Conservation (phyloP, 805 yeast species). For the Candida takata region DNA sequence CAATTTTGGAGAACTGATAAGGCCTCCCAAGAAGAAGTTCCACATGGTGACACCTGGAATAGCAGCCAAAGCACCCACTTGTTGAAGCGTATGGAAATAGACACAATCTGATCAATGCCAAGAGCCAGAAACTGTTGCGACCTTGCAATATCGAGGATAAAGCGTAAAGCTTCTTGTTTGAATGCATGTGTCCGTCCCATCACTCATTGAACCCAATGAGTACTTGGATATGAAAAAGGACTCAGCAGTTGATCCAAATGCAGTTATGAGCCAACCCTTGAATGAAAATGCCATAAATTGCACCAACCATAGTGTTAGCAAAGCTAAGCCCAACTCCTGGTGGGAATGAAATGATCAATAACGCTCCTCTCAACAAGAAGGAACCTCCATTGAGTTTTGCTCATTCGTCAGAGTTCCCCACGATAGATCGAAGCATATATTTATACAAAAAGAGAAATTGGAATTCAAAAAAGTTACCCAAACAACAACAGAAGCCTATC, state of each 20-base stretch:
- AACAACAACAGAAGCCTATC: neutral
- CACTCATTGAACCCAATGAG: slow-evolving; percentile 54
- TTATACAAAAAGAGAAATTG: slow-evolving; percentile 15
- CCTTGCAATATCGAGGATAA: slow-evolving; percentile 69
- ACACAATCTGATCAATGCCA: slow-evolving; percentile 72
- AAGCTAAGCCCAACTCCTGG: slow-evolving; percentile 82
- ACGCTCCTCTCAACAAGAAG: slow-evolving; percentile 40
- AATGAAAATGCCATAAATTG: slow-evolving; percentile 72
- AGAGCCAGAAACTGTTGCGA: slow-evolving; percentile 54
- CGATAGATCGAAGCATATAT: slow-evolving; percentile 12
- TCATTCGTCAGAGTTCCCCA: slow-evolving; percentile 22
- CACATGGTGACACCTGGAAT: slow-evolving; percentile 63
- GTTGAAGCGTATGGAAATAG: slow-evolving; percentile 91
- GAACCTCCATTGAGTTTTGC: slow-evolving; percentile 28
- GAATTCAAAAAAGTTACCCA: slow-evolving; percentile 4
- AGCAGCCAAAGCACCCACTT: slow-evolving; percentile 87
- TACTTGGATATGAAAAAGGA: slow-evolving; percentile 66
- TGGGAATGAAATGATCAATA: slow-evolving; percentile 77
- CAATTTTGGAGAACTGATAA: slow-evolving; percentile 75
- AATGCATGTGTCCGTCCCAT: slow-evolving; percentile 47
- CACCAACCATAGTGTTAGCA: slow-evolving; percentile 61
- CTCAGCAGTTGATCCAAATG: slow-evolving; percentile 63
- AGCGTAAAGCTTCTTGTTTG: slow-evolving; percentile 63
- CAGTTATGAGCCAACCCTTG: slow-evolving; percentile 71
- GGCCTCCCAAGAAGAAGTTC: slow-evolving; percentile 64